Evolutionary conservation across 2,329 filamentous ascomycete genomes (phyloP).

Genomic region (Mycocentrospora acerina): DNA sequence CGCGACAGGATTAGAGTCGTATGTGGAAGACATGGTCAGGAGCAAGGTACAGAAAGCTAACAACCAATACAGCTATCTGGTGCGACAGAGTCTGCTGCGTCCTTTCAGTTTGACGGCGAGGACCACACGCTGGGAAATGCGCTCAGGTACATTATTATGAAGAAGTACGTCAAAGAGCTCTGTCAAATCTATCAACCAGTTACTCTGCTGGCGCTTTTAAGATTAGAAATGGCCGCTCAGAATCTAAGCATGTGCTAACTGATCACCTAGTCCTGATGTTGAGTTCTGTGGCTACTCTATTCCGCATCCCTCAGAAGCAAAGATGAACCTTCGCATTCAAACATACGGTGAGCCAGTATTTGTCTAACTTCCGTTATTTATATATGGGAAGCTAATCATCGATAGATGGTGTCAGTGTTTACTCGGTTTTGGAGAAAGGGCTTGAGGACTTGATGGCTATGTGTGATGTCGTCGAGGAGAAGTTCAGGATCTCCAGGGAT

Average conservation of each 20-base stretch:
- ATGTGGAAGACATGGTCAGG: slow-evolving; percentile 13
- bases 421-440: slow-evolving; percentile 87
- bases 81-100: slow-evolving; percentile 81
- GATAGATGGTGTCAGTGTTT: slow-evolving; percentile 74
- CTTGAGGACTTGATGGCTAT: slow-evolving; percentile 85
- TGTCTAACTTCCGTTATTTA: no score
- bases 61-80: slow-evolving; percentile 69
- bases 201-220: not conserved
- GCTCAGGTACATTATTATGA: slow-evolving; percentile 94
- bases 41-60: not conserved
- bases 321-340: slow-evolving; percentile 97
- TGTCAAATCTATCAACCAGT: no score
- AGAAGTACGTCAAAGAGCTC: slow-evolving; percentile 68
- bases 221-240: no score
- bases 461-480: slow-evolving; percentile 90
- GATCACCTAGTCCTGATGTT: slow-evolving; percentile 72
- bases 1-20: slow-evolving; percentile 51
- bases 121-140: slow-evolving; percentile 96
- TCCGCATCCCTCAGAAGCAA: slow-evolving; percentile 89
- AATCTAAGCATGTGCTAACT: slow-evolving; percentile 3
- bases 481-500: slow-evolving; percentile 72
- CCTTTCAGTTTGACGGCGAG: slow-evolving; percentile 91
- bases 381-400: not conserved
- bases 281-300: slow-evolving; percentile 99
- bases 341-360: slow-evolving; percentile 72